Evolutionary conservation across 768 basidiomycete genomes (phyloP).

Genomic region (Symmetrospora coprosmae): DNA sequence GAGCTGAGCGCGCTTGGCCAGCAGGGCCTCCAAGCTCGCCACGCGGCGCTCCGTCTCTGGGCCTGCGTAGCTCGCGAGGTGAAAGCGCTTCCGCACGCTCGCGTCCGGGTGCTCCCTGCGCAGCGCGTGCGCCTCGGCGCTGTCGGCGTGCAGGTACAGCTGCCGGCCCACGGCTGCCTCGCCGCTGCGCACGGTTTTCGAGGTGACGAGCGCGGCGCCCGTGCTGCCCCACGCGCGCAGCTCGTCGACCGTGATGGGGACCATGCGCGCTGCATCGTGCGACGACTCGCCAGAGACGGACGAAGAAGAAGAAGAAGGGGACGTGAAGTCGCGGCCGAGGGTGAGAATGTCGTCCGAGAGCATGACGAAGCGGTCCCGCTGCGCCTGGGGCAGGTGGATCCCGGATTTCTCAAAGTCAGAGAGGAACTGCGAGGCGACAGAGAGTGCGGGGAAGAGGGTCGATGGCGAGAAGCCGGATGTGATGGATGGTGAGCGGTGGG

Average conservation of each 20-base stretch:
- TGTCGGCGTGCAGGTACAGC: slow-evolving; percentile 48
- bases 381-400: slow-evolving; percentile 64
- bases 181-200: neutral
- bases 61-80: slow-evolving; percentile 55
- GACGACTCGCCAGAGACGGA: neutral
- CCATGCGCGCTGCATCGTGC: neutral
- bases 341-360: slow-evolving; percentile 76
- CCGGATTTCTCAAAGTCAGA: slow-evolving; percentile 96
- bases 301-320: slow-evolving; percentile 42
- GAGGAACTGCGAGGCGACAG: slow-evolving; percentile 81
- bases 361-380: slow-evolving; percentile 69
- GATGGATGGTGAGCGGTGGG: slow-evolving; percentile 23
- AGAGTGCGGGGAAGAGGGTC: slow-evolving; percentile 32
- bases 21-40: slow-evolving; percentile 56
- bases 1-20: slow-evolving; percentile 63
- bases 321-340: slow-evolving; percentile 73
- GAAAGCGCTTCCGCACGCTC: slow-evolving; percentile 64
- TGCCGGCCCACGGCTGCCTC: neutral
- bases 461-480: slow-evolving; percentile 30
- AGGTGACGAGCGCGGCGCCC: neutral
- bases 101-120: slow-evolving; percentile 75
- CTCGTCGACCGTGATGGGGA: neutral
- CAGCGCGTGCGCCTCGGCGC: slow-evolving; percentile 87
- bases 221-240: neutral
- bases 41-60: slow-evolving; percentile 51